Evolutionary conservation across 2,329 filamentous ascomycete genomes (phyloP).

Genomic region (Alternaria tenuissima): DNA sequence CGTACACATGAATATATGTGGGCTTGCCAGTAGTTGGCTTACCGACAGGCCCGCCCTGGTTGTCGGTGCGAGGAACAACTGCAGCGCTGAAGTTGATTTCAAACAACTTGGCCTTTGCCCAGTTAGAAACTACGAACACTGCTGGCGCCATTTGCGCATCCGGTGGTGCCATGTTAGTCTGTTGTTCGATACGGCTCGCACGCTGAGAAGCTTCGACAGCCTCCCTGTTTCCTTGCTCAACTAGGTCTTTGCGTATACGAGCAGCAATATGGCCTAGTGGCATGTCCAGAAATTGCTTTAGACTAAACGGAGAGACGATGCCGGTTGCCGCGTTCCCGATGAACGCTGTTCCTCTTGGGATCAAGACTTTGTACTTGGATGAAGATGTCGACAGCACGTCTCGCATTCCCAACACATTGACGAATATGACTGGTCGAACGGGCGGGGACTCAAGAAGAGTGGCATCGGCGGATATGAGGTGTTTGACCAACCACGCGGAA

Average conservation of each 20-base stretch:
- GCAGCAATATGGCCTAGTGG: conserved; percentile 35
- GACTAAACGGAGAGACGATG: conserved; percentile 17
- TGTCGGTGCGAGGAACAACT: neutral
- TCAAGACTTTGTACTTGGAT: conserved; percentile 16
- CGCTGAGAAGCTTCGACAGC: conserved; percentile 24
- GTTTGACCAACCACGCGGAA: conserved; percentile 23
- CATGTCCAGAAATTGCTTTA: conserved; percentile 20
- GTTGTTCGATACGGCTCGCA: neutral
- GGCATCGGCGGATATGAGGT: conserved; percentile 17
- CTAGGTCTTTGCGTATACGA: conserved; percentile 30
- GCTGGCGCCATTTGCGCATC: neutral
- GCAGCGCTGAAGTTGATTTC: conserved; percentile 26
- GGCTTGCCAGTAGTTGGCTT: conserved; percentile 2
- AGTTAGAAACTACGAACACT: conserved; percentile 24
- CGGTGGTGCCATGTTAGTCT: neutral
- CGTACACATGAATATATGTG: neutral
- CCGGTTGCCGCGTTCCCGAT: conserved; percentile 22
- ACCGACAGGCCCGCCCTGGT: too few species aligned
- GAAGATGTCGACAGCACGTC: conserved; percentile 19
- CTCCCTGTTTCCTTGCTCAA: conserved; percentile 24
- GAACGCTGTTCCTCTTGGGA: conserved; percentile 24
- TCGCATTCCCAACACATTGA: conserved; percentile 40
- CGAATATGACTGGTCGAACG: conserved; percentile 23
- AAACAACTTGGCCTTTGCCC: conserved; percentile 28
- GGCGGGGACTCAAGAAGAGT: conserved; percentile 1